Evolutionary conservation across 1,139 yeast genomes (phyloP), one percentile per base, ranked within the genome.

Genomic region (Saccharomyces hybrid): DNA sequence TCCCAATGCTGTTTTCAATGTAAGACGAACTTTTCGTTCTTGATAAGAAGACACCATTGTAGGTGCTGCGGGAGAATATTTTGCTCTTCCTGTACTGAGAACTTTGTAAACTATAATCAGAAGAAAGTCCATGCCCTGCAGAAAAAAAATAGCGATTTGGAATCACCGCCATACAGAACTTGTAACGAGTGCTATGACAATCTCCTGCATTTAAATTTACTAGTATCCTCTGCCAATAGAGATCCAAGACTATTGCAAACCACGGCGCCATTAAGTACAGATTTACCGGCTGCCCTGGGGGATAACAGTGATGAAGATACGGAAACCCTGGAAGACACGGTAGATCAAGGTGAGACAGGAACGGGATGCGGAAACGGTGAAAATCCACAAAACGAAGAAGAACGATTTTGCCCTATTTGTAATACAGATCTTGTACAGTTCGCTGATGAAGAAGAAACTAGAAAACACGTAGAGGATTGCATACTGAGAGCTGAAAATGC

Each of bases 11-110:
- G 99, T 67, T 76, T 78, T 38, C 69, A 83, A 11, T 93, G 99
- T 69, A 70, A 73, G 34, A 59, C 70, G 1, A 61, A 64, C 44
- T 93, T 86, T 71, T 76, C 86, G 1, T 74, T 91, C 58, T 81
- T 88, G 67, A 80, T 78, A 66, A 78, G 99, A 55, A 80, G 95
- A 58, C 99, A 95, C 71, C 99, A 93, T 71, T 93, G 99, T 69
- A 76, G 95, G 48, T 67, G 66, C 59, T 68, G 70, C 65, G 73
- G 72, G 9, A 61, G 67, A 8, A 63, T 68, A 9, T 70, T 63
- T 51, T 69, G 72, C 52, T 62, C 60, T 6, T 50, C 56, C 8
- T 69, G 73, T 49, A 53, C 64, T 31, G 60, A 55, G 19, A 56
- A 58, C 27, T 69, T 65, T 56, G 62, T 62, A 5, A 58, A 60